phyloP scores from a whole-genome alignment of 139 green algal genomes.

The Coccomyxa sp. region DNA sequence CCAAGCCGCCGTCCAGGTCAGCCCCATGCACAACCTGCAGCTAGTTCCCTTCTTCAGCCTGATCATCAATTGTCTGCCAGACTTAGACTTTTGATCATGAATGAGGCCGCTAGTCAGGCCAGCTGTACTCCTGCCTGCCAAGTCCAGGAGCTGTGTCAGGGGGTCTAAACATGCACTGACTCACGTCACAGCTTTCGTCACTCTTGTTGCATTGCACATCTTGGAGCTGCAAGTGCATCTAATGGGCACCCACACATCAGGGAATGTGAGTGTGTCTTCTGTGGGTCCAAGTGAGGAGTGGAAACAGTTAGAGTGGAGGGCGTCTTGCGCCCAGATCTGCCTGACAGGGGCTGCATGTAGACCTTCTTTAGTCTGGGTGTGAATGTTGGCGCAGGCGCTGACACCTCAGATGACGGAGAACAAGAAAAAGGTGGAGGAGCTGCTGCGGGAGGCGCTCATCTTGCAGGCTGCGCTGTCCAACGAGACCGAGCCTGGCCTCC shows the following conservation, averaged over 20 bases:
- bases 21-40: too few species aligned
- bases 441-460: conserved; percentile 62
- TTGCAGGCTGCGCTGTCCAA: conserved; percentile 31
- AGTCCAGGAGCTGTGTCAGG: neutral
- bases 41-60: neutral
- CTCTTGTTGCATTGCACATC: too few species aligned
- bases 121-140: neutral
- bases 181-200: too few species aligned
- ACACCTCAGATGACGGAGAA: conserved; percentile 81
- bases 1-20: conserved; percentile 45
- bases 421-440: conserved; percentile 68
- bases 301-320: neutral
- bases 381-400: conserved; percentile 46
- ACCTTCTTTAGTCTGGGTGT: neutral
- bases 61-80: neutral
- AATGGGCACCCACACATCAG: too few species aligned
- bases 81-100: neutral
- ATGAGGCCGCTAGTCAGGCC: neutral
- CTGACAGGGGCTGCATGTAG: too few species aligned
- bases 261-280: neutral
- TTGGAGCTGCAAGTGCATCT: too few species aligned
- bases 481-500: conserved; percentile 22
- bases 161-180: neutral
- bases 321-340: too few species aligned
- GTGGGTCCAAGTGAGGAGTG: neutral